Percentiles rank a stretch among this genome's conserved stretches.
These are phyloP conservation scores for Solioccasus polychromus DNA, from an alignment of 768 basidiomycete genomes.

Conservation along the genomic window DNA sequence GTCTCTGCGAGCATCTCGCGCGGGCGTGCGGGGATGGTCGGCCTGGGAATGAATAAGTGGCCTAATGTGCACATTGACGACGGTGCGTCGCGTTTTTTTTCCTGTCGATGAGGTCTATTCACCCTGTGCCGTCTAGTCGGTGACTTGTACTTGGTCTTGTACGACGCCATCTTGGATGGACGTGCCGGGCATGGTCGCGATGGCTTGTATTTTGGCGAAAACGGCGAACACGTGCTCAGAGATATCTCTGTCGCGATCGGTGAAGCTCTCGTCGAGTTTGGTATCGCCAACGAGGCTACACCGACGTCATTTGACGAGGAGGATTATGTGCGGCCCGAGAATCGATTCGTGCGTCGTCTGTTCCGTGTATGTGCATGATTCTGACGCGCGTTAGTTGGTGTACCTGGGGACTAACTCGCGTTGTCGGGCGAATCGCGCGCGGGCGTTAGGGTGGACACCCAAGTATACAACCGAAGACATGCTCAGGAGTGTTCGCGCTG, in stretches of 20 bases:
- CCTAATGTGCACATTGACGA: conserved; percentile 56
- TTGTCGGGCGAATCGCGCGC: no score
- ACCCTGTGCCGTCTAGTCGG: no score
- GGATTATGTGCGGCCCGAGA: conserved; percentile 3
- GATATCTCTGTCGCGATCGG: conserved; percentile 40
- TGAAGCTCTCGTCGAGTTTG: conserved; percentile 15
- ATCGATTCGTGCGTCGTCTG: background rate
- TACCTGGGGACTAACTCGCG: no score
- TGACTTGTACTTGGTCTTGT: conserved; percentile 42
- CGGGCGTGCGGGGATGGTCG: conserved; percentile 53
- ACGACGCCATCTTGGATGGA: conserved; percentile 31
- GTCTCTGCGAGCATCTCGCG: conserved; percentile 44
- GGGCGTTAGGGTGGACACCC: no score
- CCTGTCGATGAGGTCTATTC: no score
- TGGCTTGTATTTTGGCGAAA: conserved; percentile 52
- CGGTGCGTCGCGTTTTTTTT: conserved; percentile 7
- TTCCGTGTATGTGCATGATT: no score
- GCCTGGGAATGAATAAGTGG: conserved; percentile 58
- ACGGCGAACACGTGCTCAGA: conserved; percentile 43
- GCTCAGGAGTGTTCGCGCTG: no score
- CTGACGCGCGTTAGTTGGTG: conserved; percentile 2
- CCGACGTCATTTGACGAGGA: conserved; percentile 42
- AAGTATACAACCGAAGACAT: no score
- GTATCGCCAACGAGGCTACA: conserved; percentile 1
- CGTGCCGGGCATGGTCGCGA: conserved; percentile 26